A percentile compares a stretch with the other conserved stretches of the same genome.
Conservation (phyloP, 352 stramenopile species). For the Vaucheria bursata region DNA sequence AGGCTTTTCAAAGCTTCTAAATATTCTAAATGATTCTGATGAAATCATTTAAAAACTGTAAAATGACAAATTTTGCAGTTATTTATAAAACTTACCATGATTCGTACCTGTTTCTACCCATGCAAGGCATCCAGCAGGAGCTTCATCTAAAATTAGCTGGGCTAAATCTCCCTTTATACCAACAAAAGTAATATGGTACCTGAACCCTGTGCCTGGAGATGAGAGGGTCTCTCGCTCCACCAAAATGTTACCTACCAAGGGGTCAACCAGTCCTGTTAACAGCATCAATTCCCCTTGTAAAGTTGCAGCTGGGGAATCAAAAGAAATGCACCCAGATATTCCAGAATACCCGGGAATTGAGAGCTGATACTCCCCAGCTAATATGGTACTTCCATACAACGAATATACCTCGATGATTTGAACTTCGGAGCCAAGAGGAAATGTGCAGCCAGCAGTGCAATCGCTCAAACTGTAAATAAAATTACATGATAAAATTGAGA, state of each 20-base stretch:
- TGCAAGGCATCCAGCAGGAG: no score
- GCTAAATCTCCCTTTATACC: slow-evolving; percentile 46
- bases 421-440: slow-evolving; percentile 78
- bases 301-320: neutral
- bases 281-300: neutral
- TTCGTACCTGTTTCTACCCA: no score
- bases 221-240: neutral
- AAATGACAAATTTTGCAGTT: no score
- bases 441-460: slow-evolving; percentile 59
- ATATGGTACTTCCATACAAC: slow-evolving; percentile 51
- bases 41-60: no score
- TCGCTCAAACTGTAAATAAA: no score
- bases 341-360: slow-evolving; percentile 50
- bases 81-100: no score
- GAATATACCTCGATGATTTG: slow-evolving; percentile 72
- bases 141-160: no score
- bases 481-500: no score
- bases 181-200: slow-evolving; percentile 52
- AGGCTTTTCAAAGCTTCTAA: no score
- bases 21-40: no score
- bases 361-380: slow-evolving; percentile 63
- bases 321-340: neutral
- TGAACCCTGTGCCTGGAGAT: slow-evolving; percentile 14
- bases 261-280: neutral
- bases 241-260: neutral